These are phyloP conservation scores for Sphenostylis stenocarpa DNA, from an alignment of 306 rosid species.

Conservation along the genomic window DNA sequence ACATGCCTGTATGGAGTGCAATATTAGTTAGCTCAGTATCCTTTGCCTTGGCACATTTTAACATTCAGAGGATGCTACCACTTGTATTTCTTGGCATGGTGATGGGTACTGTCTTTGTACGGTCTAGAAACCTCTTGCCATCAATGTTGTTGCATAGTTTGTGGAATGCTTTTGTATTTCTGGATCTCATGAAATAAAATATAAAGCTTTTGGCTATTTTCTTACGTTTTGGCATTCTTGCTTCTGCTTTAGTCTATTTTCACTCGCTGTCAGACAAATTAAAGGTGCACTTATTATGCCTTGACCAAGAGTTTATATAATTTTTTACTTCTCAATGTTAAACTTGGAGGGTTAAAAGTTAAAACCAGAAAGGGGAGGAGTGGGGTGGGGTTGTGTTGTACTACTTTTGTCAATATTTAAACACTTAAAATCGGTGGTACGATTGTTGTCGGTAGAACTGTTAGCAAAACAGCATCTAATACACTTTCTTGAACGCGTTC, in stretches of 20 bases:
- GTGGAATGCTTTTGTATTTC: constrained; percentile 71
- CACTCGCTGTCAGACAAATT: background rate
- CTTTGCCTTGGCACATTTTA: constrained; percentile 65
- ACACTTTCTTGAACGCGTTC: background rate
- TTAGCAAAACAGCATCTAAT: background rate
- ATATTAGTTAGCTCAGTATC: constrained; percentile 57
- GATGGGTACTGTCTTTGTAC: constrained; percentile 54
- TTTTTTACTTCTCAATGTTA: constrained; percentile 3
- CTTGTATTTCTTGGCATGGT: constrained; percentile 61
- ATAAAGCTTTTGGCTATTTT: background rate
- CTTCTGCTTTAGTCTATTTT: background rate
- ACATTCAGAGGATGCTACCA: constrained; percentile 58
- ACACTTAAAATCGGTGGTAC: background rate
- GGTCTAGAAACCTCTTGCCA: constrained; percentile 60
- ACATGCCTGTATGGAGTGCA: constrained; percentile 62
- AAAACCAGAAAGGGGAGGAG: background rate
- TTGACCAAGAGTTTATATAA: background rate
- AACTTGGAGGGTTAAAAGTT: background rate
- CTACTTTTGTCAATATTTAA: background rate
- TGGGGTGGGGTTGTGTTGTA: background rate
- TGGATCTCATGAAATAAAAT: constrained; percentile 56
- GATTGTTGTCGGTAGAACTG: background rate
- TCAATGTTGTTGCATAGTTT: constrained; percentile 64
- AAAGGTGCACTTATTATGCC: constrained; percentile 5
- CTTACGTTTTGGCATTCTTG: background rate